Conservation (phyloP, 2,329 filamentous ascomycete genomes). For the Epichloe gansuensis region DNA sequence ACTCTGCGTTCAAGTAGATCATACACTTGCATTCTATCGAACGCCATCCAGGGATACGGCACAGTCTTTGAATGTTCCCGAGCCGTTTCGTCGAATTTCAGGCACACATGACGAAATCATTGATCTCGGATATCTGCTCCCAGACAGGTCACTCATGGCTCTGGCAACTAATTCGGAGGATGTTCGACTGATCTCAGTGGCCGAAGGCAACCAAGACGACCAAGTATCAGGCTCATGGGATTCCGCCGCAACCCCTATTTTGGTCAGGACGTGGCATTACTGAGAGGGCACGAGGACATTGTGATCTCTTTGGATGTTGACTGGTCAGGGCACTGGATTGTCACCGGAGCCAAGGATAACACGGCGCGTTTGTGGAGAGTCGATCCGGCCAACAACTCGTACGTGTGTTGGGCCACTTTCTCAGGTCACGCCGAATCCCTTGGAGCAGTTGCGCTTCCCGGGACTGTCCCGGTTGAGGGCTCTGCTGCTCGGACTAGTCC, state of each 20-base stretch:
- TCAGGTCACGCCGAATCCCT: conserved; percentile 91
- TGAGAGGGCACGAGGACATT: conserved; percentile 90
- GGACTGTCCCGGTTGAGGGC: conserved; percentile 50
- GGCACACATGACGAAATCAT: conserved; percentile 98
- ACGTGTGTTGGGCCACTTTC: conserved; percentile 68
- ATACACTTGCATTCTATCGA: conserved; percentile 67
- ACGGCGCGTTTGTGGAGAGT: conserved; percentile 83
- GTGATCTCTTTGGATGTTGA: conserved; percentile 90
- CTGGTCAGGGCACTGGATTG: conserved; percentile 95
- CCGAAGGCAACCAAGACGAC: conserved; percentile 20
- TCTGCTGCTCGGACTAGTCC: conserved; percentile 63
- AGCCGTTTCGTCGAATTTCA: conserved; percentile 66
- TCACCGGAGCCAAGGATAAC: conserved; percentile 93
- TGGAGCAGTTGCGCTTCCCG: conserved; percentile 76
- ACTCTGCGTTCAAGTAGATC: conserved; percentile 76
- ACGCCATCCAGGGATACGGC: conserved; percentile 28
- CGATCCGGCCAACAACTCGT: conserved; percentile 63
- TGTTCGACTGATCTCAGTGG: conserved; percentile 71
- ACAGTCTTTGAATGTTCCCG: conserved; percentile 25
- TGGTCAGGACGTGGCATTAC: conserved; percentile 73
- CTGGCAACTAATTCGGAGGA: conserved; percentile 94
- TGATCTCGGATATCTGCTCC: conserved; percentile 76
- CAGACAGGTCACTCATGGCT: conserved; percentile 70
- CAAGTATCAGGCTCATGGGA: conserved; percentile 10
- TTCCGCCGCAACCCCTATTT: conserved; percentile 48